These are phyloP conservation scores for Cryphonectria radicalis DNA, from an alignment of 2,329 filamentous ascomycete species.

Conservation along the genomic window DNA sequence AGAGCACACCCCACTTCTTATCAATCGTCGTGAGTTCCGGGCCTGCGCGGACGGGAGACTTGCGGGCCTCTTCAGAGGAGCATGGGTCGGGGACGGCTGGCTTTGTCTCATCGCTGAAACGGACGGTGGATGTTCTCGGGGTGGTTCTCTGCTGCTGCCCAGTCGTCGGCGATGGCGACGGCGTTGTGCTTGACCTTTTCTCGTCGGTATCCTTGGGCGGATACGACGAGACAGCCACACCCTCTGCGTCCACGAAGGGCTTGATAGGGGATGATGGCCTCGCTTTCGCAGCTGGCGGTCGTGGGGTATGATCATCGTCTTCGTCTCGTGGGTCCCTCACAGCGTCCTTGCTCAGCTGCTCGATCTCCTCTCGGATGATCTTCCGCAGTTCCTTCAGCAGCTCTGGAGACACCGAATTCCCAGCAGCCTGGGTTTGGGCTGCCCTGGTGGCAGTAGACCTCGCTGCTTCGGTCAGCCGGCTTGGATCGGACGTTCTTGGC, in stretches of 20 bases:
- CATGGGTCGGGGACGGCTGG: slow-evolving; percentile 14
- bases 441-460: neutral
- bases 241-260: slow-evolving; percentile 12
- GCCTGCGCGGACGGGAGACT: slow-evolving; percentile 3
- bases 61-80: slow-evolving; percentile 12
- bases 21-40: slow-evolving; percentile 65
- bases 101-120: slow-evolving; percentile 28
- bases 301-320: slow-evolving; percentile 11
- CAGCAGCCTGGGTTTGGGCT: neutral
- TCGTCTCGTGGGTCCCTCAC: slow-evolving; percentile 7
- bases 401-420: slow-evolving; percentile 27
- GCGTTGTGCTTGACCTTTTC: slow-evolving; percentile 5
- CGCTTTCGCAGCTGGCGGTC: slow-evolving; percentile 5
- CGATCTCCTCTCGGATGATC: slow-evolving; percentile 34
- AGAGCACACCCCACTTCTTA: slow-evolving; percentile 76
- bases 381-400: slow-evolving; percentile 32
- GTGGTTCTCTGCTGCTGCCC: slow-evolving; percentile 10
- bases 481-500: slow-evolving; percentile 3
- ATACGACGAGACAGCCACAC: slow-evolving; percentile 12
- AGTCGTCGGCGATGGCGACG: slow-evolving; percentile 5
- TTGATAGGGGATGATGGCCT: slow-evolving; percentile 16
- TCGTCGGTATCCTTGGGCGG: slow-evolving; percentile 18
- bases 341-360: slow-evolving; percentile 23
- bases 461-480: neutral
- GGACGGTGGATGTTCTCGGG: slow-evolving; percentile 20